phyloP scores from a whole-genome alignment of 208 protist genomes.

The Trypanosoma scelopori region DNA sequence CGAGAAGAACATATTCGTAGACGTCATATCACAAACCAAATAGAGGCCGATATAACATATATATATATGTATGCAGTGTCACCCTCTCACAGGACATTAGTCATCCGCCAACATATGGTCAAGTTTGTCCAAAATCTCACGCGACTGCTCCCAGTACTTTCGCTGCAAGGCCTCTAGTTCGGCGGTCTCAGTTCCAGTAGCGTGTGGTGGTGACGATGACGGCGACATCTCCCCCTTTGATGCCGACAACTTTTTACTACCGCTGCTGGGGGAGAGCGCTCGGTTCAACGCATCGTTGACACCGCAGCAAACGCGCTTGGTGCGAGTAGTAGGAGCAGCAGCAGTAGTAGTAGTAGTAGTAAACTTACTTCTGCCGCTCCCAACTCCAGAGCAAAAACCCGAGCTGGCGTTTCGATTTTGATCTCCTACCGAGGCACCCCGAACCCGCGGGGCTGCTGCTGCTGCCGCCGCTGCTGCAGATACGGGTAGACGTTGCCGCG shows the following conservation, averaged over 20 bases:
- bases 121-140: conserved; percentile 43
- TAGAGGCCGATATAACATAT: too few relatives aligned
- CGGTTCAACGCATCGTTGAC: too few relatives aligned
- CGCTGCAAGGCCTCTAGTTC: conserved; percentile 26
- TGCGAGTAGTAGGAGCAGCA: not conserved
- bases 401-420: not conserved
- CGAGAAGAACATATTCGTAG: not conserved
- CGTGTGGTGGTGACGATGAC: not conserved
- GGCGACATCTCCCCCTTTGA: not conserved
- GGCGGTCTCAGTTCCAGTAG: not conserved
- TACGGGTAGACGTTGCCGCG: not conserved
- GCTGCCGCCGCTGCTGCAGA: not conserved
- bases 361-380: not conserved
- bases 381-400: not conserved
- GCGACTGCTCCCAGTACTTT: conserved; percentile 44
- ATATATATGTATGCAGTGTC: not conserved
- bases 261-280: not conserved
- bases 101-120: conserved; percentile 37
- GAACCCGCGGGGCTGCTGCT: not conserved
- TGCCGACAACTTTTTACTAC: not conserved
- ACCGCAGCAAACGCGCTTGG: not conserved
- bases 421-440: not conserved
- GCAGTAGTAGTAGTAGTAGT: not conserved
- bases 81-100: not conserved
- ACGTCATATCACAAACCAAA: too few relatives aligned